Conservation (phyloP, 257 asterid species). For the Coffea canephora region DNA sequence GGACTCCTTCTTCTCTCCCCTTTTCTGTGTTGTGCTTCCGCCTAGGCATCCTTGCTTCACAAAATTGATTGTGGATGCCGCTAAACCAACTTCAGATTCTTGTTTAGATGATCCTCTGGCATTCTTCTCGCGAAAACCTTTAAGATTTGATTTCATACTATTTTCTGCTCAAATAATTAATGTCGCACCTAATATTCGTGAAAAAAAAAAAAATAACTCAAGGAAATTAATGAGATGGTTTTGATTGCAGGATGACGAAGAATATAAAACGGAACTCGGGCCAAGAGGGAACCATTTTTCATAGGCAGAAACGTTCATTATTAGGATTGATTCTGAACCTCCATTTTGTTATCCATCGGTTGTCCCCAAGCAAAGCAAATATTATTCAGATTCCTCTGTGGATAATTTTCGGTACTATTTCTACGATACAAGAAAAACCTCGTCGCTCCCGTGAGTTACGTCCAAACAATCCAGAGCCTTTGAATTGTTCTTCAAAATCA, state of each 20-base stretch:
- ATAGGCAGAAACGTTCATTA: slow-evolving; percentile 14
- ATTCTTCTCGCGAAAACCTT: neutral
- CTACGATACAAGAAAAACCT: neutral
- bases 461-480: neutral
- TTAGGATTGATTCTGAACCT: neutral
- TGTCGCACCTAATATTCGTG: neutral
- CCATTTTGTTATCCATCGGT: slow-evolving; percentile 12
- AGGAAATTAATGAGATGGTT: neutral
- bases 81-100: slow-evolving; percentile 14
- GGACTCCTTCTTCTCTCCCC: slow-evolving; percentile 10
- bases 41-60: slow-evolving; percentile 35
- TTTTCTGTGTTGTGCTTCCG: slow-evolving; percentile 13
- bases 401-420: neutral
- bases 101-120: slow-evolving; percentile 10
- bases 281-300: neutral
- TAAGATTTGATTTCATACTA: slow-evolving; percentile 24
- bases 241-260: neutral
- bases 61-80: slow-evolving; percentile 19
- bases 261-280: slow-evolving; percentile 8
- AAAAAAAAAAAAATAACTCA: neutral
- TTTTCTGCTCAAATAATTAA: slow-evolving; percentile 1
- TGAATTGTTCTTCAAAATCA: neutral
- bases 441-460: neutral
- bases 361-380: neutral
- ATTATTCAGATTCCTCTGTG: neutral